Percentiles rank a stretch among this genome's conserved stretches.
Evolutionary conservation across 176 grass and related monocot genomes (phyloP).

Genomic region (Canna indica): DNA sequence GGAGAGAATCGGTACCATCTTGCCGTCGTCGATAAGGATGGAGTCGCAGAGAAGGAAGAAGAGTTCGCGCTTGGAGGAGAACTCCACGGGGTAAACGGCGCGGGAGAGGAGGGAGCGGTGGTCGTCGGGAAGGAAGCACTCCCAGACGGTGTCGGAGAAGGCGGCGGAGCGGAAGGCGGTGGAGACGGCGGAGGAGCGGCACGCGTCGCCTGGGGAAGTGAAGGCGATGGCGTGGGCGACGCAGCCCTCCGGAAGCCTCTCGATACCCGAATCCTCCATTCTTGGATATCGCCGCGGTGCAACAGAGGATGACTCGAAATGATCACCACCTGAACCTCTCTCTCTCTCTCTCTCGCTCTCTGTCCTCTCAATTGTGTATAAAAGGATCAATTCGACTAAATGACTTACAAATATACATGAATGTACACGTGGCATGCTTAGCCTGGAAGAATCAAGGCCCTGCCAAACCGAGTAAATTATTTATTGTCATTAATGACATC

Average conservation of each 20-base stretch:
- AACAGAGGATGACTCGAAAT: too few relatives aligned
- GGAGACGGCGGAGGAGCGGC: constrained; percentile 17
- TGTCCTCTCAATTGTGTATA: too few relatives aligned
- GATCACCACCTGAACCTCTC: too few relatives aligned
- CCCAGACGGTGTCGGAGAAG: constrained; percentile 14
- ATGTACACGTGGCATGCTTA: too few relatives aligned
- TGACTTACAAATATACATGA: too few relatives aligned
- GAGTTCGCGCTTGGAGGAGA: constrained; percentile 16
- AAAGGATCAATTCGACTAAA: too few relatives aligned
- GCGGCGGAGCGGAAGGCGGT: constrained; percentile 6
- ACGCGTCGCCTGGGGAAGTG: constrained; percentile 9
- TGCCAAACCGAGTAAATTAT: too few relatives aligned
- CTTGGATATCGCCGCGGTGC: too few relatives aligned
- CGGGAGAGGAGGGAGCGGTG: not conserved
- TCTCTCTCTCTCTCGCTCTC: too few relatives aligned
- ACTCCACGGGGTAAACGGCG: not conserved
- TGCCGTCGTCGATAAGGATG: constrained; percentile 21
- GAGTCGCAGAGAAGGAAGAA: constrained; percentile 19
- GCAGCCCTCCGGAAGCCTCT: constrained; percentile 5
- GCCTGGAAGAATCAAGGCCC: too few relatives aligned
- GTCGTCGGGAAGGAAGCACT: constrained; percentile 17
- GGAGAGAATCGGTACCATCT: constrained; percentile 6
- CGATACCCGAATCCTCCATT: not conserved
- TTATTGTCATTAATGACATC: too few relatives aligned
- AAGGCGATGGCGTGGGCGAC: not conserved